Evolutionary conservation across 2,329 filamentous ascomycete species (phyloP).

Genomic region (Cladosporium velox): DNA sequence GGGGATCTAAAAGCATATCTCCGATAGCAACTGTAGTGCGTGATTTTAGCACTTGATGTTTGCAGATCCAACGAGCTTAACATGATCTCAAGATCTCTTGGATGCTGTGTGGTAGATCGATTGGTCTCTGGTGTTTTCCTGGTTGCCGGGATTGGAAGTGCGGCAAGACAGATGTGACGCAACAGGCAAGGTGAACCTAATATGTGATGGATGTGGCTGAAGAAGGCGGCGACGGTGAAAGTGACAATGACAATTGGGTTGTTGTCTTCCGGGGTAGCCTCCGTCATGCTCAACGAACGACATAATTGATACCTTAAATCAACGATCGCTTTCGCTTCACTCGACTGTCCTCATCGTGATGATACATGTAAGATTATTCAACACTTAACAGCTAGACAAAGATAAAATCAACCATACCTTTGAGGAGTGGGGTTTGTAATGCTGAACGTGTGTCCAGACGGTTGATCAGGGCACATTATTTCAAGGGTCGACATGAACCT

Average conservation of each 20-base stretch:
- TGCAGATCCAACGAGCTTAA: background rate
- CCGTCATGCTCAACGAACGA: background rate
- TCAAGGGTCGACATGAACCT: background rate
- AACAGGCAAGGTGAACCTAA: background rate
- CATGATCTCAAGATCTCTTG: background rate
- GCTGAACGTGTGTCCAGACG: background rate
- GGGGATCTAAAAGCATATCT: background rate
- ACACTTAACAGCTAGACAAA: too few relatives aligned
- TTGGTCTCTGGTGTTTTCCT: background rate
- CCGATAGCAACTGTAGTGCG: background rate
- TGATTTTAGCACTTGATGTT: background rate
- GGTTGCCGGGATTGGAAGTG: background rate
- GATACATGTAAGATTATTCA: too few relatives aligned
- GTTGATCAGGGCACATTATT: background rate
- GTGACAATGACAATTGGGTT: background rate
- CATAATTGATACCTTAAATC: background rate
- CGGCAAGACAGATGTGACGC: background rate
- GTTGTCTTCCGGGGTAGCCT: background rate
- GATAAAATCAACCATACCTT: background rate
- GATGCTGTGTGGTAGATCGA: background rate
- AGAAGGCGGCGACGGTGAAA: background rate
- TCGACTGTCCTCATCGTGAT: too few relatives aligned
- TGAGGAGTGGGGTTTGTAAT: background rate
- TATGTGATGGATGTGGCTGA: background rate
- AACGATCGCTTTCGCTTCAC: background rate